Evolutionary conservation across 345 rosid genomes (phyloP).

Genomic region (Syzygium grande): DNA sequence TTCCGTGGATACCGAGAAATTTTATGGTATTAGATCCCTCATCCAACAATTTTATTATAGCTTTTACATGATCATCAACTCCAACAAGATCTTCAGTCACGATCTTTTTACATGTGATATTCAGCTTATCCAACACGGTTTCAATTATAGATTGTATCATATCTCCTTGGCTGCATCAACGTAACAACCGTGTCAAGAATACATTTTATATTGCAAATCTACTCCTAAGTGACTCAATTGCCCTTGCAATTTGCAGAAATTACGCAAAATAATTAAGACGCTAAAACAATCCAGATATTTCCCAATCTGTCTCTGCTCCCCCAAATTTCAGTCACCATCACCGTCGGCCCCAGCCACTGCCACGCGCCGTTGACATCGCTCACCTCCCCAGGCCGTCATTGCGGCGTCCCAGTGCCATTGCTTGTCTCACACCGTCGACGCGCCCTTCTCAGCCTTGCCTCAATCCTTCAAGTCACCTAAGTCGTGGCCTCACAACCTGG

Average conservation of each 20-base stretch:
- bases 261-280: too few relatives aligned
- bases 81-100: background rate
- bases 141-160: background rate
- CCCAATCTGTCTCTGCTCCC: background rate
- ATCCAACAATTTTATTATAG: background rate
- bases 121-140: background rate
- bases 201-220: background rate
- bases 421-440: too few relatives aligned
- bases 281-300: too few relatives aligned
- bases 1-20: background rate
- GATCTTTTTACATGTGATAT: background rate
- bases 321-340: background rate
- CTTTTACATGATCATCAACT: background rate
- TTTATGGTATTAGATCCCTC: rapidly evolving
- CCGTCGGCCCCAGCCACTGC: background rate
- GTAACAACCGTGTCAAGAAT: background rate
- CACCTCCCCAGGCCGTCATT: too few relatives aligned
- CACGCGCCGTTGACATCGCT: background rate
- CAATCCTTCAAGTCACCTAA: too few relatives aligned
- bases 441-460: too few relatives aligned
- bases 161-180: background rate
- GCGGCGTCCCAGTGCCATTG: background rate
- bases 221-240: background rate
- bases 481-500: too few relatives aligned
- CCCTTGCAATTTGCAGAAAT: background rate